phyloP scores from a whole-genome alignment of 257 asterid species.

The Orobanche coerulescens region DNA sequence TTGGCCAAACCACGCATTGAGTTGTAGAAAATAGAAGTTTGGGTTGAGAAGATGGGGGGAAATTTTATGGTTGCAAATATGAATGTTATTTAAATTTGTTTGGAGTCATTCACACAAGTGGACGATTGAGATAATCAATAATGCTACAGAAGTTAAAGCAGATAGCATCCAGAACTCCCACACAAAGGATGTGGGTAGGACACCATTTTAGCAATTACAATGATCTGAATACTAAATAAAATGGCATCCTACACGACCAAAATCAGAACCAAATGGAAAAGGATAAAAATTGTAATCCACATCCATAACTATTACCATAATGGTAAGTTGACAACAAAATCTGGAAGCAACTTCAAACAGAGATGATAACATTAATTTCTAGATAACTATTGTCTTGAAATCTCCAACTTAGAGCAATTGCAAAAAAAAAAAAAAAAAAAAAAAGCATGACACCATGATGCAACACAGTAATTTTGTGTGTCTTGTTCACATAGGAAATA shows the following conservation, averaged over 20 bases:
- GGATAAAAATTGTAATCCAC: not conserved
- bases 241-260: not conserved
- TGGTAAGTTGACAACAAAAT: not conserved
- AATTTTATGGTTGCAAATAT: too few relatives aligned
- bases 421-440: too few relatives aligned
- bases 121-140: slow-evolving; percentile 7
- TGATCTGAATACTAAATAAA: not conserved
- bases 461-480: not conserved
- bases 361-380: not conserved
- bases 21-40: too few relatives aligned
- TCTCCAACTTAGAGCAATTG: not conserved
- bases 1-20: too few relatives aligned
- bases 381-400: not conserved
- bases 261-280: not conserved
- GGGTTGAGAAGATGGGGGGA: too few relatives aligned
- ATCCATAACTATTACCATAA: not conserved
- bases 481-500: not conserved
- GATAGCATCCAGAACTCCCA: not conserved
- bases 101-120: not conserved
- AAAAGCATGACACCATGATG: not conserved
- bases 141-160: not conserved
- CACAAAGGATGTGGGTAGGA: not conserved
- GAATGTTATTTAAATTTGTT: not conserved
- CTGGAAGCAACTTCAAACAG: slow-evolving; percentile 13
- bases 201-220: not conserved